A percentile compares a stretch with the other conserved stretches of the same genome.
Conservation (phyloP, 306 rosid species). For the Trichosanthes cucumerina region DNA sequence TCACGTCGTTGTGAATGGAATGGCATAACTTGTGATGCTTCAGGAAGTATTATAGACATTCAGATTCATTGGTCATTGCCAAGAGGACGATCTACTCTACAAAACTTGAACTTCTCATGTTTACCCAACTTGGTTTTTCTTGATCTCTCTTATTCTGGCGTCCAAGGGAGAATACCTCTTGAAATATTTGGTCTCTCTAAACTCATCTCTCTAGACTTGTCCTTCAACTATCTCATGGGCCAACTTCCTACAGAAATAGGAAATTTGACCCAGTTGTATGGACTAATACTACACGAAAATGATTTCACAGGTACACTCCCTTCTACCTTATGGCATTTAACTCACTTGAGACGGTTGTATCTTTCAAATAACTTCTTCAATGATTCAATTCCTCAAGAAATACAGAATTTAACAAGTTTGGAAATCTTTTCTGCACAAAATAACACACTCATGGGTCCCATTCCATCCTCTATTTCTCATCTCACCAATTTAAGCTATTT, state of each 20-base stretch:
- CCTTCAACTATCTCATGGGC: background rate
- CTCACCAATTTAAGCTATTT: background rate
- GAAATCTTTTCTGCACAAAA: background rate
- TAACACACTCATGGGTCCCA: background rate
- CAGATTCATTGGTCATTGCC: background rate
- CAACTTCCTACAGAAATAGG: background rate
- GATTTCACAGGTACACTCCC: slow-evolving; percentile 1
- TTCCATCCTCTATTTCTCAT: background rate
- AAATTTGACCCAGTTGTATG: background rate
- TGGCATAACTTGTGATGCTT: background rate
- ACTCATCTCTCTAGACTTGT: background rate
- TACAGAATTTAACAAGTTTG: no score
- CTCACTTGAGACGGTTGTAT: background rate
- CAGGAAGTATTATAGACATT: background rate
- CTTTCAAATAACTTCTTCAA: background rate
- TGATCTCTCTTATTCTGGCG: background rate
- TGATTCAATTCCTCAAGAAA: background rate
- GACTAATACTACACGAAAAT: background rate
- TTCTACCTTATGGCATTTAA: background rate
- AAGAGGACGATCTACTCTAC: background rate
- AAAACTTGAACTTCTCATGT: background rate
- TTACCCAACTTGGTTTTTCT: background rate
- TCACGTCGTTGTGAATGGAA: background rate
- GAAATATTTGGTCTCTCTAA: background rate
- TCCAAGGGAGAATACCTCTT: background rate